A percentile compares a stretch with the other conserved stretches of the same genome.
These are phyloP conservation scores for Mucor plumbeus DNA, from an alignment of 371 early-diverging fungal genomes.

Conservation along the genomic window DNA sequence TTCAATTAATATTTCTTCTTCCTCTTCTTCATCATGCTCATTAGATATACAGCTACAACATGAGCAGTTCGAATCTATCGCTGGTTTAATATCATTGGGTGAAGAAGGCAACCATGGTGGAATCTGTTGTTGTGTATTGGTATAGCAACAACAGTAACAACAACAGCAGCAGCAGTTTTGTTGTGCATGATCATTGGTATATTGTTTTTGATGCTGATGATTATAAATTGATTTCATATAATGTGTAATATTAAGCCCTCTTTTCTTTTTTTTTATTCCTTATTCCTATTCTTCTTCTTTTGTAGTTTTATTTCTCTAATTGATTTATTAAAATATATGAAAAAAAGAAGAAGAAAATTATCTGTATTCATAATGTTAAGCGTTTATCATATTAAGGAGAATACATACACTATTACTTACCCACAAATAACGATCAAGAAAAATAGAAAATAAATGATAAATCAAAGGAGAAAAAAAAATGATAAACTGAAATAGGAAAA, in stretches of 20 bases:
- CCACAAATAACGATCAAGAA: background rate
- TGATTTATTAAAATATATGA: background rate
- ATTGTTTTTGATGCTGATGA: background rate
- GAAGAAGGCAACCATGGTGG: background rate
- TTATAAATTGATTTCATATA: background rate
- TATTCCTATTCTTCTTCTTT: too few relatives aligned
- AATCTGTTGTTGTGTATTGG: background rate
- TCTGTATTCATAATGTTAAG: too few relatives aligned
- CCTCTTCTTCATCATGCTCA: background rate
- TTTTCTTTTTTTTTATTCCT: too few relatives aligned
- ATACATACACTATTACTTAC: too few relatives aligned
- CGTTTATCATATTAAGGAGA: too few relatives aligned
- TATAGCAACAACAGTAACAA: slow-evolving; percentile 17
- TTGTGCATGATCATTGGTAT: background rate
- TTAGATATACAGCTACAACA: slow-evolving; percentile 29
- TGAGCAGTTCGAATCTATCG: slow-evolving; percentile 24
- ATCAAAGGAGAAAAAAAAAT: background rate
- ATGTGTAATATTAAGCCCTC: background rate
- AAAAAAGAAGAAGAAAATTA: background rate
- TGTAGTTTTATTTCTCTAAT: too few relatives aligned
- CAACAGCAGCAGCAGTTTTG: slow-evolving; percentile 21
- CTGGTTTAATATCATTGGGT: background rate
- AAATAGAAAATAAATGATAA: background rate
- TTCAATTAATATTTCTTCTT: slow-evolving; percentile 14
- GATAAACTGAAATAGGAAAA: background rate